Evolutionary conservation across 2,329 filamentous ascomycete genomes (phyloP), one percentile per base, ranked within the genome.

Genomic region (Pezizomycotina sp.): DNA sequence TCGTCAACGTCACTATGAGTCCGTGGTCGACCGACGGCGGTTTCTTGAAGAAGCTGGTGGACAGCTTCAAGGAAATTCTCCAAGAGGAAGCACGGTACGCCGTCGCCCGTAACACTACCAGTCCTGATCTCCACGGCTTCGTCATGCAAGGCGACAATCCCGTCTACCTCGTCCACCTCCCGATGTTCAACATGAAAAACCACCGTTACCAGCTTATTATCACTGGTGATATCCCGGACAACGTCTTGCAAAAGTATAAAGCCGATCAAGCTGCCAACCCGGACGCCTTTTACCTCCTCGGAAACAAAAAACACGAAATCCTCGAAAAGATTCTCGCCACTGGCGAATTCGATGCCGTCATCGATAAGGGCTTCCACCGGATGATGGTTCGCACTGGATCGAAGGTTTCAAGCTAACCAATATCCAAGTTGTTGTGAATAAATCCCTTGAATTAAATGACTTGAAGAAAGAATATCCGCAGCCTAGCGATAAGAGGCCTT

Each of bases 1-100:
- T 65, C 6, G 54, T 60, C 6, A 65, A 64, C 16, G 62, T 65
- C 0, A 59, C 62, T 21, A 65, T 65, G 62, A 60, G 57, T 4
- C 60, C 61, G 1, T 63, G 59, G 27, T 58, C 60, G 0, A 58
- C 58, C 2, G 55, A 58, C 10, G 50, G 50, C 1, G 53, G 57
- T 26, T 63, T 64, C 42, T 55, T 62, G 23, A 50, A 50, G 8
- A 51, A 55, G 2, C 34, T 64, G 6, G 59, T 57, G 6, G 27
- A 38, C 0, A 51, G 52, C 12, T 54, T 62, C 18, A 49, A 53
- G 26, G 23, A 53, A 0, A 47, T 52, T 1, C 55, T 58, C 6
- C 39, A 42, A 3, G 35, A 51, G 0, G 57, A 60, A 31, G 31
- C 36, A 6, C 23, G 23, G 29, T 21, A 31, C 29, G 15, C 15